phyloP scores from a whole-genome alignment of 2,329 filamentous ascomycete genomes.

The Fusarium sp. region DNA sequence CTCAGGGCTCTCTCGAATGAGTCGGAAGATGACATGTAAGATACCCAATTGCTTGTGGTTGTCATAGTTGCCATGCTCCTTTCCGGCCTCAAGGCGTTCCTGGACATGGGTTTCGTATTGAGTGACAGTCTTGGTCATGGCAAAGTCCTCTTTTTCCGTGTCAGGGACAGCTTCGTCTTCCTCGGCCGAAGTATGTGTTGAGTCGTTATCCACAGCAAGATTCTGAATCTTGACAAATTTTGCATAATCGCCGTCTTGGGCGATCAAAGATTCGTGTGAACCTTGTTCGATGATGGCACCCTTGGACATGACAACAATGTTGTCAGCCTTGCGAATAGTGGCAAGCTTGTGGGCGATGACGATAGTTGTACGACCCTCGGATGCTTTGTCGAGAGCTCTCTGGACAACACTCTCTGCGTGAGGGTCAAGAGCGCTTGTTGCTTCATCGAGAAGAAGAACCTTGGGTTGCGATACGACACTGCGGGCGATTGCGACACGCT shows the following conservation, averaged over 20 bases:
- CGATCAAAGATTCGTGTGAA: constrained; percentile 63
- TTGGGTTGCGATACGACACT: constrained; percentile 70
- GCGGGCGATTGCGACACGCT: constrained; percentile 73
- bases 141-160: constrained; percentile 29
- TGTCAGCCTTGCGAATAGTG: constrained; percentile 49
- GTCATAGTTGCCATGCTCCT: constrained; percentile 54
- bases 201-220: constrained; percentile 46
- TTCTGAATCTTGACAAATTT: constrained; percentile 60
- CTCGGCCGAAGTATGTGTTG: constrained; percentile 40
- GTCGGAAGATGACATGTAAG: constrained; percentile 47
- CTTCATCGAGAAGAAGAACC: constrained; percentile 74
- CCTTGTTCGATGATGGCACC: constrained; percentile 47
- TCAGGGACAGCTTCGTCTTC: constrained; percentile 42
- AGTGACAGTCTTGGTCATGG: constrained; percentile 48
- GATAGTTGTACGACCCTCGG: constrained; percentile 69
- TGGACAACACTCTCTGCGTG: constrained; percentile 63
- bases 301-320: constrained; percentile 48
- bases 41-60: constrained; percentile 50
- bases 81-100: constrained; percentile 49
- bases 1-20: constrained; percentile 54
- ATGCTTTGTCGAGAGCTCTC: constrained; percentile 63
- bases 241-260: constrained; percentile 61
- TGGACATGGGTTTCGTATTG: constrained; percentile 48
- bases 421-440: constrained; percentile 66
- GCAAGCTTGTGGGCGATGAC: constrained; percentile 71